These are phyloP conservation scores for Calcarisporium arbuscula DNA, from an alignment of 2,329 filamentous ascomycete species.

Conservation along the genomic window DNA sequence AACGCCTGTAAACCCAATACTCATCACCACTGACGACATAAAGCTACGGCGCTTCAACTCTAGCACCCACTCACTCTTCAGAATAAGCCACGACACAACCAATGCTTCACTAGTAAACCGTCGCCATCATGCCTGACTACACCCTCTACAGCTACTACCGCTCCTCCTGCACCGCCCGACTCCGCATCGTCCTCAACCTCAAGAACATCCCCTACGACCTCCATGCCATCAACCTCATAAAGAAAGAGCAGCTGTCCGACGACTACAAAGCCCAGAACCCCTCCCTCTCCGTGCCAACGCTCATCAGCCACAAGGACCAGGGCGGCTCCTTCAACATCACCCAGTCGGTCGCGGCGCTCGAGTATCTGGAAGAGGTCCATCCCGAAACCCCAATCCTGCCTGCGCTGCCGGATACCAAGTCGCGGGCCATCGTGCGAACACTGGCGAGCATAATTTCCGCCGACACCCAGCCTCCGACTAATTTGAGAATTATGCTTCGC, in stretches of 20 bases:
- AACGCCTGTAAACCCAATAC: no score
- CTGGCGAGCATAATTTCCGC: slow-evolving; percentile 47
- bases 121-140: slow-evolving; percentile 18
- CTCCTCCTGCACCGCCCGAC: slow-evolving; percentile 55
- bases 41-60: no score
- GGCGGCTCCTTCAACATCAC: slow-evolving; percentile 34
- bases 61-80: slow-evolving; percentile 13
- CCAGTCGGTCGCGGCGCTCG: slow-evolving; percentile 54
- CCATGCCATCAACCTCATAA: slow-evolving; percentile 46
- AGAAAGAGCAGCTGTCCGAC: slow-evolving; percentile 41
- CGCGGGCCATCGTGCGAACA: slow-evolving; percentile 45
- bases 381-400: slow-evolving; percentile 42
- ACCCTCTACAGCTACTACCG: slow-evolving; percentile 55
- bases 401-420: slow-evolving; percentile 31
- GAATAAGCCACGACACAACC: slow-evolving; percentile 6
- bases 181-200: slow-evolving; percentile 53
- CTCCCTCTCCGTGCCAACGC: slow-evolving; percentile 46
- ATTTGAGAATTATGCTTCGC: slow-evolving; percentile 44
- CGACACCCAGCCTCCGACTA: slow-evolving; percentile 57
- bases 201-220: slow-evolving; percentile 45
- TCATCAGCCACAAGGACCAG: slow-evolving; percentile 30
- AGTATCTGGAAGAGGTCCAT: slow-evolving; percentile 54
- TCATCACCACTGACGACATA: no score
- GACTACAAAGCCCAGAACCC: slow-evolving; percentile 45
- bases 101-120: slow-evolving; percentile 6